Evolutionary conservation across 495 filamentous ascomycete species (phyloP).

Genomic region (Penicillium tannophilum): DNA sequence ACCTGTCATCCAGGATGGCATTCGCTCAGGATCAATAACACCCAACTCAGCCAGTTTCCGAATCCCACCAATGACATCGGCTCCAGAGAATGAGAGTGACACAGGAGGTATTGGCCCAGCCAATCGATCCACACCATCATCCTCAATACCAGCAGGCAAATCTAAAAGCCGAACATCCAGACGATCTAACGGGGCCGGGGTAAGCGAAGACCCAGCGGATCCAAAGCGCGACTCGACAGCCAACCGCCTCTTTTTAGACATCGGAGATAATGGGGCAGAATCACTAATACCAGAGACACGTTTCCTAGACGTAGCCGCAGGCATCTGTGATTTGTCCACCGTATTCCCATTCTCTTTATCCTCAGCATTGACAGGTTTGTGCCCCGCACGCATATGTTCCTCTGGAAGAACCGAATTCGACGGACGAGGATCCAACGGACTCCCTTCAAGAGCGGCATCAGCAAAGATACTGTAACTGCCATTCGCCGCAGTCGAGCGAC

Average conservation of each 20-base stretch:
- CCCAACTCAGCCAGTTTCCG: conserved; percentile 74
- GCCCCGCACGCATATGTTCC: conserved; percentile 35
- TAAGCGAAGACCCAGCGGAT: conserved; percentile 32
- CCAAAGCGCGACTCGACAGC: conserved; percentile 57
- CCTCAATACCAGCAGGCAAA: conserved; percentile 15
- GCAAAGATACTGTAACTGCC: conserved; percentile 82
- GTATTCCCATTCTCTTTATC: conserved; percentile 30
- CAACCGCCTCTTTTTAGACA: conserved; percentile 58
- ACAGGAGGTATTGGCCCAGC: conserved; percentile 17
- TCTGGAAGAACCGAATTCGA: conserved; percentile 45
- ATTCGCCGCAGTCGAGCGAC: conserved; percentile 64
- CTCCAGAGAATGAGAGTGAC: conserved; percentile 67
- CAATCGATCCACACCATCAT: conserved; percentile 23
- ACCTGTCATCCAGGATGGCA: conserved; percentile 92
- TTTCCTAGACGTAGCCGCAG: neutral
- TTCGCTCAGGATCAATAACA: conserved; percentile 68
- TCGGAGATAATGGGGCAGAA: conserved; percentile 58
- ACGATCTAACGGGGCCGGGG: conserved; percentile 32
- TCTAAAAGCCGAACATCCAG: conserved; percentile 41
- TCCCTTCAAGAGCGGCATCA: conserved; percentile 59
- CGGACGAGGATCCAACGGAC: conserved; percentile 56
- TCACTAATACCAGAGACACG: conserved; percentile 15
- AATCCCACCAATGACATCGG: conserved; percentile 80
- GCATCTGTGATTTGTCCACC: conserved; percentile 28
- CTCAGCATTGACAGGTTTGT: conserved; percentile 15